phyloP scores from a whole-genome alignment of 2,329 filamentous ascomycete species.

The Aspergillus sp. region DNA sequence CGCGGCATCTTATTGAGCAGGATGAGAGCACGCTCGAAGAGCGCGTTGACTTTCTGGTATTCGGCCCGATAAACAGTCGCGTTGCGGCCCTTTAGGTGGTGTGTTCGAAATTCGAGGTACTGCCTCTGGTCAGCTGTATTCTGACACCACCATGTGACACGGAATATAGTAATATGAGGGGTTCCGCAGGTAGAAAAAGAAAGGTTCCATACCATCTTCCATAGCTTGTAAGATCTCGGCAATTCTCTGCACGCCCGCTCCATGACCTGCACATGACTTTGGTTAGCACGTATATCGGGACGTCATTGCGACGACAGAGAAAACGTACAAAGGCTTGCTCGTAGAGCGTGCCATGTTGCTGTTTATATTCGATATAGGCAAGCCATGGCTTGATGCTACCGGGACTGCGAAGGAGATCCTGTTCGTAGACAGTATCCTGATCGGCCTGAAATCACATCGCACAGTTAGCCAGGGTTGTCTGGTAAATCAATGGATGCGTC shows the following conservation, averaged over 20 bases:
- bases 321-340: slow-evolving; percentile 75
- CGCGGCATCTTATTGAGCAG: slow-evolving; percentile 97
- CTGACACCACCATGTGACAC: slow-evolving; percentile 1
- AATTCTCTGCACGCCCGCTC: slow-evolving; percentile 88
- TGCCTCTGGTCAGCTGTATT: slow-evolving; percentile 38
- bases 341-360: slow-evolving; percentile 77
- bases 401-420: slow-evolving; percentile 84
- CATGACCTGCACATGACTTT: slow-evolving; percentile 57
- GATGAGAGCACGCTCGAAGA: slow-evolving; percentile 90
- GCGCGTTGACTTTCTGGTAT: slow-evolving; percentile 88
- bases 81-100: slow-evolving; percentile 80
- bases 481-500: slow-evolving; percentile 1
- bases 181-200: slow-evolving; percentile 8
- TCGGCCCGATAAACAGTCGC: slow-evolving; percentile 76
- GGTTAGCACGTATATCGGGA: slow-evolving; percentile 12
- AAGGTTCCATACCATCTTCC: slow-evolving; percentile 73
- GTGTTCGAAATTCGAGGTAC: slow-evolving; percentile 84
- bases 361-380: slow-evolving; percentile 88
- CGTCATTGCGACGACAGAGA: background rate
- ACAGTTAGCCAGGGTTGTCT: slow-evolving; percentile 36
- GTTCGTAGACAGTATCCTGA: slow-evolving; percentile 93
- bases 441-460: slow-evolving; percentile 61
- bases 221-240: slow-evolving; percentile 94
- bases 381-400: slow-evolving; percentile 93
- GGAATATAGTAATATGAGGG: slow-evolving; percentile 21